Evolutionary conservation across 345 rosid genomes (phyloP).

Genomic region (Tarenaya hassleriana): DNA sequence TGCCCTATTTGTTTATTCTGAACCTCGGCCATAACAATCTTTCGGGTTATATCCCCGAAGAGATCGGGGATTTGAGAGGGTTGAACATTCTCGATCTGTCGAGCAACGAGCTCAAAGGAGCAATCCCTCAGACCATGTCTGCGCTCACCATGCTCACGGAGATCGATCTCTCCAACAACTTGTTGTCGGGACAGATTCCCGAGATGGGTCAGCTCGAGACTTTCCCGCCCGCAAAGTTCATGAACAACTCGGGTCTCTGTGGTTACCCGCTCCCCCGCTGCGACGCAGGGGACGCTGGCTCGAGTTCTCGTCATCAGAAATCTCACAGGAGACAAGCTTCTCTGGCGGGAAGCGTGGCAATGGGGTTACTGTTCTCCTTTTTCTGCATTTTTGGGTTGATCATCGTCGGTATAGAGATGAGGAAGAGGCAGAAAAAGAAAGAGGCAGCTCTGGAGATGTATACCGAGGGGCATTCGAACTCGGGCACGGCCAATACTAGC

Average conservation of each 20-base stretch:
- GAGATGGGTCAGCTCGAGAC: conserved; percentile 76
- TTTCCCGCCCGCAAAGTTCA: conserved; percentile 49
- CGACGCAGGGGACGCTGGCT: conserved; percentile 18
- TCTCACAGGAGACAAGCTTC: conserved; percentile 50
- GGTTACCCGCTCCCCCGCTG: conserved; percentile 75
- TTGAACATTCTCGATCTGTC: conserved; percentile 88
- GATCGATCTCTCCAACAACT: conserved; percentile 67
- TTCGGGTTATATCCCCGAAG: conserved; percentile 64
- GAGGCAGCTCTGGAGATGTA: conserved; percentile 51
- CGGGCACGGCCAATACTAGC: conserved; percentile 53
- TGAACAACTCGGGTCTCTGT: conserved; percentile 79
- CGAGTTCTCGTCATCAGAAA: conserved; percentile 40
- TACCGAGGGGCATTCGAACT: conserved; percentile 39
- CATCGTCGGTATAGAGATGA: conserved; percentile 53
- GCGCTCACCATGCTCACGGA: conserved; percentile 51
- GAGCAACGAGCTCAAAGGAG: conserved; percentile 54
- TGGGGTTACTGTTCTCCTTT: conserved; percentile 76
- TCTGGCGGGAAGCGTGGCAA: conserved; percentile 67
- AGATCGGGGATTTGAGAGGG: conserved; percentile 57
- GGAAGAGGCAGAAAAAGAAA: conserved; percentile 67
- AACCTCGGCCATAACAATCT: conserved; percentile 72
- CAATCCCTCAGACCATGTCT: conserved; percentile 61
- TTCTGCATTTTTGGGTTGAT: conserved; percentile 65
- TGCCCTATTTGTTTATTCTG: conserved; percentile 66
- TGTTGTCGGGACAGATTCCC: conserved; percentile 67